Percentiles rank a stretch among this genome's conserved stretches.
Conservation (phyloP, 495 filamentous ascomycete species). For the Copromyces sp. region DNA sequence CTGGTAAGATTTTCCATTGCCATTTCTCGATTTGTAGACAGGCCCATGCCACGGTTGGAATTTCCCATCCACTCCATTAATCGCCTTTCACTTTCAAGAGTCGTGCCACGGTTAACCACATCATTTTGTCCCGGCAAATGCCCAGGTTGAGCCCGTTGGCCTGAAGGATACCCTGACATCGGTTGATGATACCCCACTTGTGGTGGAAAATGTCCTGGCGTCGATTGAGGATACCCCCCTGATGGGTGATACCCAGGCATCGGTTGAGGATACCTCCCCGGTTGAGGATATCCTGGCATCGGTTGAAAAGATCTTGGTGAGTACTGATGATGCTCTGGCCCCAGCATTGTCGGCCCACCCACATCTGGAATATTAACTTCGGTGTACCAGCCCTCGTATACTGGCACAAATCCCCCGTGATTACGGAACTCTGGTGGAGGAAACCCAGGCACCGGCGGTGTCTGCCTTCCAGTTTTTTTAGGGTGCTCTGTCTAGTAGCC, state of each 20-base stretch:
- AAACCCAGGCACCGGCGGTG: background rate
- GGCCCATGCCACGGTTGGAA: too few species aligned
- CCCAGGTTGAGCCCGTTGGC: background rate
- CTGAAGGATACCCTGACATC: background rate
- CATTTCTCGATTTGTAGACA: too few species aligned
- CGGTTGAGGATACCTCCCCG: background rate
- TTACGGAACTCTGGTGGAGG: background rate
- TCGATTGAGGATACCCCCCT: background rate
- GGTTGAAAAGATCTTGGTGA: background rate
- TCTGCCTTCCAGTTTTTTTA: background rate
- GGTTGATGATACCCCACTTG: background rate
- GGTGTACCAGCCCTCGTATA: background rate
- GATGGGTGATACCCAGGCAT: background rate
- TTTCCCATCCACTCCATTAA: background rate
- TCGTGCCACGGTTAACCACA: background rate
- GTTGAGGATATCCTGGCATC: background rate
- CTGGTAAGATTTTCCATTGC: too few species aligned
- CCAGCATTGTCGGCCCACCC: background rate
- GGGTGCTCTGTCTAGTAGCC: conserved; percentile 16
- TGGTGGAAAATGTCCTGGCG: background rate
- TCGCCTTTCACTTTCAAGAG: background rate
- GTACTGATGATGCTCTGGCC: background rate
- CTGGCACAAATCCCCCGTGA: background rate
- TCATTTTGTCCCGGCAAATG: background rate
- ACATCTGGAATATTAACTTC: background rate